phyloP scores from a whole-genome alignment of 1,284 basidiomycete species.

The Ceratobasidium sp. region DNA sequence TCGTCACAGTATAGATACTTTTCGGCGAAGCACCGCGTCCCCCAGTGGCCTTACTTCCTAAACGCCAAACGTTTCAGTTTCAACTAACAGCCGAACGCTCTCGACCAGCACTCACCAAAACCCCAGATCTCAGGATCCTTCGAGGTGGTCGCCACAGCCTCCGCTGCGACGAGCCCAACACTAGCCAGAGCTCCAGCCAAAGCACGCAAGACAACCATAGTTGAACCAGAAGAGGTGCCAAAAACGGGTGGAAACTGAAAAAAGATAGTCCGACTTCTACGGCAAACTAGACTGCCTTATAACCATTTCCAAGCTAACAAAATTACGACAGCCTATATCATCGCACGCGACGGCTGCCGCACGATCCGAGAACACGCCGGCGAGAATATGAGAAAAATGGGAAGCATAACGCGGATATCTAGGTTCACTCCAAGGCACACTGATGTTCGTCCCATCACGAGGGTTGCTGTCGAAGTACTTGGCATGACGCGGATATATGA shows the following conservation, averaged over 20 bases:
- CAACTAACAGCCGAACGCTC: neutral
- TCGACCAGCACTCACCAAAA: conserved; percentile 22
- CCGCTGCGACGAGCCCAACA: conserved; percentile 19
- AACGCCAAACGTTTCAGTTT: neutral
- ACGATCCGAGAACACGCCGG: conserved; percentile 40
- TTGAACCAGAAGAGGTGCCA: neutral
- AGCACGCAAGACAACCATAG: conserved; percentile 40
- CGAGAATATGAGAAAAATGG: conserved; percentile 13
- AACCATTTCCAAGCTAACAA: neutral
- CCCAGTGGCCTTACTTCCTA: conserved; percentile 37
- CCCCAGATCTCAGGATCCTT: conserved; percentile 42
- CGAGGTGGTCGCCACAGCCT: neutral
- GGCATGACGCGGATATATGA: neutral
- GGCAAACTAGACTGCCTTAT: neutral
- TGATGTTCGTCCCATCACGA: conserved; percentile 34
- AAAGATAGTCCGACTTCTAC: neutral
- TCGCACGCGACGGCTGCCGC: neutral
- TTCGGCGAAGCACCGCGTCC: conserved; percentile 22
- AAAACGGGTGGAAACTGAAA: conserved; percentile 5
- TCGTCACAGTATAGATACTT: conserved; percentile 35
- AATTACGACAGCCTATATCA: conserved; percentile 14
- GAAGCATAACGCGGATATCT: neutral
- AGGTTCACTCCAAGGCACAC: conserved; percentile 1
- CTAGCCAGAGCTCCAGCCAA: conserved; percentile 24
- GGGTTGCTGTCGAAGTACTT: conserved; percentile 26